These are phyloP conservation scores for Hansenula lynferdii DNA, from an alignment of 1,139 yeast species.

Conservation along the genomic window DNA sequence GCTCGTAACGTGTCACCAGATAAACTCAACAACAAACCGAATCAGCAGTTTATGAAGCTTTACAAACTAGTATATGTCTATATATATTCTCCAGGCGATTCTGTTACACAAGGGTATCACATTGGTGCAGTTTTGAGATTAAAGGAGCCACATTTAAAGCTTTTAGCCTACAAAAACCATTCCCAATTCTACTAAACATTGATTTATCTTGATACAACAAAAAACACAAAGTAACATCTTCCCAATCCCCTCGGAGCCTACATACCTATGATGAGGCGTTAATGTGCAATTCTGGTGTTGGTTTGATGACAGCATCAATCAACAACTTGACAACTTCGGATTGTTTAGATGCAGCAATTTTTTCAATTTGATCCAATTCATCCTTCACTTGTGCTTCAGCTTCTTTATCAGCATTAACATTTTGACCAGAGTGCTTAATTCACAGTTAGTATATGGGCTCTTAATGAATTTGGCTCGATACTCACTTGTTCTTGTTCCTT, in stretches of 20 bases:
- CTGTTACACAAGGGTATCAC: too few species aligned
- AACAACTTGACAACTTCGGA: slow-evolving; percentile 66
- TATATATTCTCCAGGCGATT: too few species aligned
- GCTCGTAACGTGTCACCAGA: neutral
- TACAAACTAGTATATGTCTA: too few species aligned
- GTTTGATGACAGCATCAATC: slow-evolving; percentile 73
- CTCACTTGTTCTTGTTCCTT: slow-evolving; percentile 54
- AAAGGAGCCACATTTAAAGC: too few species aligned
- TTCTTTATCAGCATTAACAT: slow-evolving; percentile 63
- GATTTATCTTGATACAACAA: neutral
- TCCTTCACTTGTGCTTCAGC: slow-evolving; percentile 59
- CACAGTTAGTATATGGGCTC: neutral
- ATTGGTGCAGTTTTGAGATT: too few species aligned
- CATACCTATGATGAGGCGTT: slow-evolving; percentile 42
- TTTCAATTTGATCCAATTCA: slow-evolving; percentile 59
- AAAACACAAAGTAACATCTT: neutral
- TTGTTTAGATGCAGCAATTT: slow-evolving; percentile 60
- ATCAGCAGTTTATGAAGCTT: too few species aligned
- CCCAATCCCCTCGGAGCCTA: neutral
- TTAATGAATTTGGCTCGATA: neutral
- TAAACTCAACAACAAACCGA: too few species aligned
- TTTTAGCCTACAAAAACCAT: too few species aligned
- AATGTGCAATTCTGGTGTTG: slow-evolving; percentile 77
- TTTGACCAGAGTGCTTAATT: slow-evolving; percentile 54
- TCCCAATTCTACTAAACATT: neutral